Base-by-base conservation (phyloP, 345 rosid species). In the Brassica napus region DNA sequence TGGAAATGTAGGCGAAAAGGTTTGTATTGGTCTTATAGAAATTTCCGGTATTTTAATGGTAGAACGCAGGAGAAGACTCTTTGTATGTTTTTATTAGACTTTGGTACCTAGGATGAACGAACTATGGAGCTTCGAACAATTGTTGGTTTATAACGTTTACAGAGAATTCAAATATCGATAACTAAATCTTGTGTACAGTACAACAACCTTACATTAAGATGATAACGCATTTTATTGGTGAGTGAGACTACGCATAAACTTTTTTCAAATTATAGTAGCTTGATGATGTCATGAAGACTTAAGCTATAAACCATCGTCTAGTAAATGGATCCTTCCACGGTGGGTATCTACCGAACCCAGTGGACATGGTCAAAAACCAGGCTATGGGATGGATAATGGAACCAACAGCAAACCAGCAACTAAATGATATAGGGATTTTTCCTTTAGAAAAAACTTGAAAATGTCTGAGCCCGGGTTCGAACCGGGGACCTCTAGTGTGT, bases 401-500 rank as follows among this genome's bases (percentile, higher is more conserved):
- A 31, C 24, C 68, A 63, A 23, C 5, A 31, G 15, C 5, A 49
- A 63, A 2, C 42, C 9, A 35, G 9, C 9, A 35, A 1, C 18
- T n/a, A 6, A 62, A 63, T n/a, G 23, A 10, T 28, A 6, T 24
- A 28, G 3, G 18, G 15, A 49, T 32, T 4, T 49, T 11, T 60
- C 6, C n/a, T 60, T 26, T 26, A 5, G 5, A 14, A 28, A 61
- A 12, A 10, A 0, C 30, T 14, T 0, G 5, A n/a, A 4, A 14
- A 14, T 88, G 89, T 86, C 88, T 86, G 84, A 86, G 89, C 85
- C 88, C 86, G 89, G 88, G 84, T 88, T 89, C 87, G 87, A 86
- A 88, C 83, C 83, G 83, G 88, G 86, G 94, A 85, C 88, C 90
- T 88, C 85, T 86, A 86, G 94, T 86, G 93, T 84, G 93, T 87